Conservation (phyloP, 139 green algal species). For the Zygnema circumcarinatum region DNA sequence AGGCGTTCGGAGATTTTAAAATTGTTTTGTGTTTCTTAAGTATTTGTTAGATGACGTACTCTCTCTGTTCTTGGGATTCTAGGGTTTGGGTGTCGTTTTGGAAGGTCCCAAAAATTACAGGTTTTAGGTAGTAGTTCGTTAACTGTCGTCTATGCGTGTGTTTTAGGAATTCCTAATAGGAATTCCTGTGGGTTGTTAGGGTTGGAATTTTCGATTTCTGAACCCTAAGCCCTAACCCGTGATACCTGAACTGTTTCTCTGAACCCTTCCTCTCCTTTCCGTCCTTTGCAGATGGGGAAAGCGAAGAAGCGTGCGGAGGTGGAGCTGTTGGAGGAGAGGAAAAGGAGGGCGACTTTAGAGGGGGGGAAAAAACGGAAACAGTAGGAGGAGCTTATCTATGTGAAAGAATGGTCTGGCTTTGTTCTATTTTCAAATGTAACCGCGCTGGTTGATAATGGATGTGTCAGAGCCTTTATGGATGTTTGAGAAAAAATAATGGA, state of each 20-base stretch:
- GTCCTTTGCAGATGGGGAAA: constrained; percentile 45
- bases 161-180: too few species aligned
- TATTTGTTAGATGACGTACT: too few species aligned
- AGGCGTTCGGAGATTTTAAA: too few species aligned
- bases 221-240: background rate
- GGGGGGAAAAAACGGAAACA: background rate
- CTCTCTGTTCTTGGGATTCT: too few species aligned
- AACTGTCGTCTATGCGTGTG: too few species aligned
- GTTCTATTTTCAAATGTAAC: background rate
- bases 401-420: background rate
- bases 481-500: background rate
- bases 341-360: background rate
- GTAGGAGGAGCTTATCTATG: background rate
- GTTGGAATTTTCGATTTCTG: background rate
- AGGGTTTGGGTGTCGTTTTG: too few species aligned
- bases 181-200: too few species aligned
- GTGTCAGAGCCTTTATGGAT: background rate
- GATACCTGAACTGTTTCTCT: background rate
- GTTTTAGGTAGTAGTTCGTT: too few species aligned
- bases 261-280: background rate
- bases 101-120: too few species aligned
- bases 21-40: too few species aligned
- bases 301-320: constrained; percentile 48
- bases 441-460: background rate
- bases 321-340: constrained; percentile 41